Base-by-base conservation (phyloP, 257 asterid species). In the Nemophila menziesii region DNA sequence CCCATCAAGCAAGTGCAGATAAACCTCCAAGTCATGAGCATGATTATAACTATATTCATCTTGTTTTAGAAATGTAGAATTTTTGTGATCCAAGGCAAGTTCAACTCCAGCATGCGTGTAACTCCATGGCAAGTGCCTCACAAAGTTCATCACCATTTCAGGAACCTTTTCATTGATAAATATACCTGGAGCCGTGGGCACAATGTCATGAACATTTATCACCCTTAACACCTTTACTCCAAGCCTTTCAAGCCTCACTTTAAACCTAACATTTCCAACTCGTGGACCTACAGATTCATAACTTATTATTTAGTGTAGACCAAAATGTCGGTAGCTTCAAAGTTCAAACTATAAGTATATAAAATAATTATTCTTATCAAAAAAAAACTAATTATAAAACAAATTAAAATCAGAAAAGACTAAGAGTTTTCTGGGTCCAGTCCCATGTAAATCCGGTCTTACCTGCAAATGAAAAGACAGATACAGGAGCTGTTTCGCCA, bases 1-100 rank as follows among this genome's bases (percentile, higher is more conserved):
- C 78, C 78, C 74, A 11, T 69, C 74, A 16, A 73, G 72, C 41
- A 73, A 38, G 38, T 73, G 72, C 13, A 73, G 57, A n/a, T 53
- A 56, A 39, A 56, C 74, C 52, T 73, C 81, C 72, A 69, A 17
- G 49, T 73, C 55, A 24, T 60, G 74, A 5, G 74, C 61, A 20
- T 49, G 46, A 14, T 5, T 40, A 5, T 45, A 38, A 46, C 68
- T 69, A 1, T 50, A 58, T 11, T 33, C 48, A 0, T n/a, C n/a
- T n/a, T 26, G 44, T 22, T 60, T 69, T 44, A 53, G 45, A 22
- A 52, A 69, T 0, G 74, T 64, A 10, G 75, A 73, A 1, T 39
- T 56, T 42, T 38, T 60, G 18, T 63, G 74, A 46, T 73, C 67
- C 62, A 69, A 44, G 10, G 52, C 74, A 2, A 73, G 34, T 48